Conservation (phyloP, 768 basidiomycete species). For the Kwoniella europaea region DNA sequence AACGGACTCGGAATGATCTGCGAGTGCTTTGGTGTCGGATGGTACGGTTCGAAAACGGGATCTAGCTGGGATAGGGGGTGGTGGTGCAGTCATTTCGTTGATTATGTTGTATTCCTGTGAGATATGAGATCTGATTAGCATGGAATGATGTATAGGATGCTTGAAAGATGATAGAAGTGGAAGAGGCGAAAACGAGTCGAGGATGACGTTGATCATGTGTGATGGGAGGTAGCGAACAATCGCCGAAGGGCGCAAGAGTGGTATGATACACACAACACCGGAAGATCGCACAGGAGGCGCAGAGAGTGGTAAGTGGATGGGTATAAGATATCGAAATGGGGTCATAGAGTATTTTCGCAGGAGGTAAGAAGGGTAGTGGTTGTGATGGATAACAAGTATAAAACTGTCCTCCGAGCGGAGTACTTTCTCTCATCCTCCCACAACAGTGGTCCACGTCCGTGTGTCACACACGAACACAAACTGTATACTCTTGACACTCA, state of each 20-base stretch:
- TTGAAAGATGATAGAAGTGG: neutral
- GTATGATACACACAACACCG: neutral
- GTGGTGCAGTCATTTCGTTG: conserved; percentile 22
- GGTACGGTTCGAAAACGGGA: conserved; percentile 21
- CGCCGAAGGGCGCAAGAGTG: neutral
- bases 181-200: neutral
- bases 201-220: conserved; percentile 9
- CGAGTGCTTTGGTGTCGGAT: neutral
- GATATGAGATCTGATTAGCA: no score
- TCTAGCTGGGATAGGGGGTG: conserved; percentile 27
- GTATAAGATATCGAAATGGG: neutral
- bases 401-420: neutral
- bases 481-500: neutral
- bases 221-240: neutral
- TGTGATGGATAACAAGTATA: neutral
- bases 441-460: neutral
- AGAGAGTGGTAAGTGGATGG: neutral
- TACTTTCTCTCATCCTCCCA: neutral
- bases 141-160: no score
- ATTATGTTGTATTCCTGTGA: neutral
- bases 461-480: neutral
- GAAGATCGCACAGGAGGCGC: neutral
- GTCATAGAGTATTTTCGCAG: neutral
- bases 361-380: neutral
- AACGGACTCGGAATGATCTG: neutral